Evolutionary conservation across 2,329 filamentous ascomycete genomes (phyloP).

Genomic region (Sporothrix mexicana): DNA sequence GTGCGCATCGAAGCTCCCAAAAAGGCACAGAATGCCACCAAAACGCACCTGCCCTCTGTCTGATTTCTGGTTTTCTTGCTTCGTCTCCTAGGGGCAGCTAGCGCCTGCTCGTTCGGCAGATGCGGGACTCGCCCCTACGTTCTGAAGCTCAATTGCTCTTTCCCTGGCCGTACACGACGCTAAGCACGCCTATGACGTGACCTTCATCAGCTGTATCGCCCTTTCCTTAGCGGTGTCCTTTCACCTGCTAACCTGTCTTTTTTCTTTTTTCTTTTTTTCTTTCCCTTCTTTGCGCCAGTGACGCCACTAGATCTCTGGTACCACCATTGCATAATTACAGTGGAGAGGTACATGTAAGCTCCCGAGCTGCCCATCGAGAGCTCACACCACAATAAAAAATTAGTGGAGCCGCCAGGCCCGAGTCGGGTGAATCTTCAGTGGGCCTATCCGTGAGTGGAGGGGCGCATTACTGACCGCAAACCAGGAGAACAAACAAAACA

Average conservation of each 20-base stretch:
- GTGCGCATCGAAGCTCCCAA: neutral
- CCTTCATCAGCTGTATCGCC: slow-evolving; percentile 23
- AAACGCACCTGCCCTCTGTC: slow-evolving; percentile 2
- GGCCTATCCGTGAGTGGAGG: neutral
- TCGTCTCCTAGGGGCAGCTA: slow-evolving; percentile 23
- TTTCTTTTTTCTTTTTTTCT: neutral
- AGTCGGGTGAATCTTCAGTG: slow-evolving; percentile 21
- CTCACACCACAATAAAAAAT: slow-evolving; percentile 4
- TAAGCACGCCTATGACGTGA: slow-evolving; percentile 35
- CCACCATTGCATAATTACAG: neutral
- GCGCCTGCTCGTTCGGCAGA: slow-evolving; percentile 29
- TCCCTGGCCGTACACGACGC: neutral
- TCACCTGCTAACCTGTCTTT: neutral
- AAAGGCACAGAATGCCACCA: neutral
- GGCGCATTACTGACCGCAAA: slow-evolving; percentile 20
- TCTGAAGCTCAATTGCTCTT: slow-evolving; percentile 13
- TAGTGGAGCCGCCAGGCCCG: slow-evolving; percentile 20
- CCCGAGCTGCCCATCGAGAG: neutral
- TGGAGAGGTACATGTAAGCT: neutral
- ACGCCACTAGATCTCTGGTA: slow-evolving; percentile 39
- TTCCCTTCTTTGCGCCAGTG: slow-evolving; percentile 20
- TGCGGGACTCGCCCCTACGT: slow-evolving; percentile 14
- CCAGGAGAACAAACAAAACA: slow-evolving; percentile 23
- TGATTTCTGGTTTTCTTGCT: slow-evolving; percentile 25
- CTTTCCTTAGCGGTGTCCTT: neutral